These are phyloP conservation scores for Cyanidiococcus yangmingshanensis DNA, from an alignment of 23 red algal species.

Conservation along the genomic window DNA sequence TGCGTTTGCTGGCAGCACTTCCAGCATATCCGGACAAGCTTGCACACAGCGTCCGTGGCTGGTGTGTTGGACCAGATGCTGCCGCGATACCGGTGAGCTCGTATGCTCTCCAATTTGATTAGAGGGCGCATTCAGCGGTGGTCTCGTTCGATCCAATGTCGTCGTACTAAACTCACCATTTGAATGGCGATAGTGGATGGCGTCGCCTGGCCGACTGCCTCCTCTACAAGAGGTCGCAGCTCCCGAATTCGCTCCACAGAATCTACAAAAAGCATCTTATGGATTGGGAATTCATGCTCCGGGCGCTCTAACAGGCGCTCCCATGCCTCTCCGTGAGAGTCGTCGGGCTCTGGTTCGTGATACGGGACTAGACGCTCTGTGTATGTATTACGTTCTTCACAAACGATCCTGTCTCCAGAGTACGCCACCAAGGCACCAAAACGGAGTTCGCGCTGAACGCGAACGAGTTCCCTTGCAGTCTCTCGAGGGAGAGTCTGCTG, in stretches of 20 bases:
- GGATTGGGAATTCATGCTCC: slow-evolving; percentile 26
- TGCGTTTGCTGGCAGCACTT: slow-evolving; percentile 66
- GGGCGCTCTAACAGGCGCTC: slow-evolving; percentile 36
- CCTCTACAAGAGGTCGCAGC: slow-evolving; percentile 46
- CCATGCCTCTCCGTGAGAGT: not conserved
- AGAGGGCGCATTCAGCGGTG: too few relatives aligned
- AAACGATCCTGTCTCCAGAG: slow-evolving; percentile 62
- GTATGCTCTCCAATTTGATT: too few relatives aligned
- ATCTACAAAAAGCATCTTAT: slow-evolving; percentile 85
- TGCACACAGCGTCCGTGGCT: slow-evolving; percentile 19
- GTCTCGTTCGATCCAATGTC: too few relatives aligned
- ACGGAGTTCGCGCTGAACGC: slow-evolving; percentile 29
- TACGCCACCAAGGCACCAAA: slow-evolving; percentile 59
- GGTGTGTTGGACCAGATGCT: too few relatives aligned
- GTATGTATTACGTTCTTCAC: slow-evolving; percentile 40
- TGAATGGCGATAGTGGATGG: too few relatives aligned
- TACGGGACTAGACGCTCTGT: slow-evolving; percentile 55
- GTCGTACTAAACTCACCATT: too few relatives aligned
- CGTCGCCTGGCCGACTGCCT: slow-evolving; percentile 25
- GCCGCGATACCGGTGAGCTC: too few relatives aligned
- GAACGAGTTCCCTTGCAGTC: slow-evolving; percentile 31
- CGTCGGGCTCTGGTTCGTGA: slow-evolving; percentile 9
- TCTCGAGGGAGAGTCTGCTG: slow-evolving; percentile 33
- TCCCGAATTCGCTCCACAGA: slow-evolving; percentile 24
- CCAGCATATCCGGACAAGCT: slow-evolving; percentile 77